Evolutionary conservation across 352 stramenopile species (phyloP).

Genomic region (Hyaloperonospora arabidopsidis): DNA sequence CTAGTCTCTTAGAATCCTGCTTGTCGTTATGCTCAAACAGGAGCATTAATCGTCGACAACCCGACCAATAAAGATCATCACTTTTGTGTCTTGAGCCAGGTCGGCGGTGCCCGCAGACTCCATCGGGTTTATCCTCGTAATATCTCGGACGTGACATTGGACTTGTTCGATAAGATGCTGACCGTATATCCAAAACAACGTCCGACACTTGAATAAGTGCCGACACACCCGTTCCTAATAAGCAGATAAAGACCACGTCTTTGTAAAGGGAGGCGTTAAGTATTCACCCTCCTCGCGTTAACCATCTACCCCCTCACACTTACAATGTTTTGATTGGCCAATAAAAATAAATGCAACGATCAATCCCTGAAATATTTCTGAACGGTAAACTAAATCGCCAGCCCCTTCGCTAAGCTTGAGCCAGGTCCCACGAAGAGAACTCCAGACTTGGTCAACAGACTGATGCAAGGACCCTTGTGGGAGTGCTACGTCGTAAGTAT

Average conservation of each 20-base stretch:
- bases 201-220: slow-evolving; percentile 35
- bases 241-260: not conserved
- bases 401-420: too few relatives aligned
- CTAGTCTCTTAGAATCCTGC: slow-evolving; percentile 54
- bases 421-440: too few relatives aligned
- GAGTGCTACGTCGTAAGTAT: too few relatives aligned
- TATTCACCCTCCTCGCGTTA: too few relatives aligned
- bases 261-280: too few relatives aligned
- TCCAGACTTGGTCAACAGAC: too few relatives aligned
- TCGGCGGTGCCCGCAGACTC: slow-evolving; percentile 36
- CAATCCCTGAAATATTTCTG: too few relatives aligned
- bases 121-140: slow-evolving; percentile 33
- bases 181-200: slow-evolving; percentile 21
- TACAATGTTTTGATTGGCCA: too few relatives aligned
- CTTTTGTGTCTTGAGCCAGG: slow-evolving; percentile 32
- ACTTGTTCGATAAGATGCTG: slow-evolving; percentile 28
- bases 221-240: slow-evolving; percentile 29
- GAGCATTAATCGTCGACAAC: slow-evolving; percentile 39
- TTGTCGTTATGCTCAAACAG: slow-evolving; percentile 55
- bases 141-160: slow-evolving; percentile 18
- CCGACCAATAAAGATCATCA: slow-evolving; percentile 27
- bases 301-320: too few relatives aligned
- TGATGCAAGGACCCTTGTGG: too few relatives aligned
- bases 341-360: too few relatives aligned
- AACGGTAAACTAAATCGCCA: too few relatives aligned